Evolutionary conservation across 2,329 filamentous ascomycete species (phyloP), one percentile per base, ranked within the genome.

Genomic region (Pseudocercospora fijiensis): DNA sequence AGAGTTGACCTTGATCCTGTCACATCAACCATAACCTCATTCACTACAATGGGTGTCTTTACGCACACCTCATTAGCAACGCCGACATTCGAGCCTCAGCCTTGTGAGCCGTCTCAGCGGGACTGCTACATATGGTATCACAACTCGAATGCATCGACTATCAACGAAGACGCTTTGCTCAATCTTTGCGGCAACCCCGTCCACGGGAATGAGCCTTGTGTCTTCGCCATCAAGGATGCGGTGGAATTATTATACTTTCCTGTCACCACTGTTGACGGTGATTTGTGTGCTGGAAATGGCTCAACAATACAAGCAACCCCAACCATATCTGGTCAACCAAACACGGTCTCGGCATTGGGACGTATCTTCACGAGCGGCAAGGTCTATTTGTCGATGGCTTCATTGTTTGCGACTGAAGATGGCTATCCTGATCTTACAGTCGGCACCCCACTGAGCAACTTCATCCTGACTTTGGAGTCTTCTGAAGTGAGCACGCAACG

Each of bases 241-340:
- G 63, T 70, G 3, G 53, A 70, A 28, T 62, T 73, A 1, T 65
- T 71, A 20, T 72, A 73, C 65, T 71, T 69, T 47, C 68, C 70
- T 2, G 65, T 70, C 7, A 37, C 7, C 7, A 37, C 30, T 37
- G 30, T 37, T 7, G 30, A 57, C 22, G 45, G n/a, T 9, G 18
- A 18, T 18, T 51, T 51, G 45, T 51, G n/a, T 51, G n/a, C 30
- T 37, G 49, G 41, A 16, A 61, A 63, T 33, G 37, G 22, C 22
- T 61, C 55, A 10, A 57, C 57, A 22, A 37, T 53, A 10, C 20
- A 33, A 4, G 43, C 60, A 7, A 13, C 56, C 5, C 64, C 59
- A 16, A 45, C 51, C 1, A 24, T n/a, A 4, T 24, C 20, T 43
- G 57, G 20, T 6, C 16, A 24, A n/a, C 33, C 47, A 5, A 47